Evolutionary conservation across 179 eudicot species (phyloP), one percentile per base, ranked within the genome.

Genomic region (Heliamphora pulchella): DNA sequence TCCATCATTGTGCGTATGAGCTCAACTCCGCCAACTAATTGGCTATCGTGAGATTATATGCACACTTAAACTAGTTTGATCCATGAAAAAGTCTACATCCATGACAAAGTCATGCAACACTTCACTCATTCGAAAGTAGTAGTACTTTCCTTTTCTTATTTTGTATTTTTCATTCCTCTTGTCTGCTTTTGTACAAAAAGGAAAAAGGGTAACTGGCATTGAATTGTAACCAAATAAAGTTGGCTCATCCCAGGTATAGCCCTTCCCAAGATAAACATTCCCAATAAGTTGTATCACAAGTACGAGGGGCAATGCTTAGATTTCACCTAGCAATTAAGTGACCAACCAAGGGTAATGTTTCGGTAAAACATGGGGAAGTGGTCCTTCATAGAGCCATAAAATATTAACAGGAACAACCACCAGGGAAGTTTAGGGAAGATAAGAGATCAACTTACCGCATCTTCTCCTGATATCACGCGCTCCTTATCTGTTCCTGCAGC

Each of bases 401-500:
- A 44, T 3, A 77, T 46, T 17, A 66, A 47, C 58, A 41, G 44
- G 51, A 66, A 63, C 41, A 44, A 70, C 20, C 18, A 47, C 15
- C 43, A 57, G 54, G n/a, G 53, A 10, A 22, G 39, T 14, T 65
- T 10, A 43, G 22, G 41, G 22, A 3, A 46, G 78, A 58, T 53
- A 76, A 54, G 74, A 65, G 64, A 76, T 57, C 46, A 59, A 78
- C 90, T 90, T 84, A 96, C 99, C 17, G 99, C 98, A 85, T 96
- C 99, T 85, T 96, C 99, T 83, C 94, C 99, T 53, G 98, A 89
- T 78, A 96, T 87, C 41, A 80, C 83, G 46, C 97, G 93, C 82
- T 96, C 99, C 91, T 92, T 94, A 55, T 90, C 98, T 55, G 99
- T 96, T 81, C 99, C 98, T n/a, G 92, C 91, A 84, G 93, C 99